phyloP scores from a whole-genome alignment of 805 yeast species.

The Metschnikowia proteae region DNA sequence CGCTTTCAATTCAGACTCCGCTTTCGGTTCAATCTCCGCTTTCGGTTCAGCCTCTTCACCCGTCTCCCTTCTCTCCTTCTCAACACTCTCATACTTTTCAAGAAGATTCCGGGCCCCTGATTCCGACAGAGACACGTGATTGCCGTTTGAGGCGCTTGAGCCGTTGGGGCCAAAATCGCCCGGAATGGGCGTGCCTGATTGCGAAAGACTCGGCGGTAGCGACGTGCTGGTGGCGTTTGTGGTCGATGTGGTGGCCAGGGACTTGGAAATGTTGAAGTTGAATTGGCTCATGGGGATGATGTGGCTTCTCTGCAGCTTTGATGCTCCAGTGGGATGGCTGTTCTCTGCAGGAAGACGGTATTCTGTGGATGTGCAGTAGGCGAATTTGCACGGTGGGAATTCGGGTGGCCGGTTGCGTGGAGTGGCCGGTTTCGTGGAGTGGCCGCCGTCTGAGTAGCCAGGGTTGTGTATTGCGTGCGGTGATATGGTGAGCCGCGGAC shows the following conservation, averaged over 20 bases:
- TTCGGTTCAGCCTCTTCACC: neutral
- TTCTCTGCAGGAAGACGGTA: too few relatives aligned
- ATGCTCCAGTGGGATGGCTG: too few relatives aligned
- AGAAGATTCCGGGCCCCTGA: neutral
- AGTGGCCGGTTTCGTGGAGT: too few relatives aligned
- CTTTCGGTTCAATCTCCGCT: neutral
- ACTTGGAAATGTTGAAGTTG: slow-evolving; percentile 34
- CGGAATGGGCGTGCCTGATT: neutral
- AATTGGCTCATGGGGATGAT: neutral
- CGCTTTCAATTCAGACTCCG: too few relatives aligned
- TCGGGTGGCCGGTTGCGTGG: too few relatives aligned
- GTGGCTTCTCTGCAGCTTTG: neutral
- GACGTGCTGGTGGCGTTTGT: slow-evolving; percentile 31
- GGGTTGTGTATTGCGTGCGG: slow-evolving; percentile 1
- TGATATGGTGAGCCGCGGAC: neutral
- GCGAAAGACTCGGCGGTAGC: slow-evolving; percentile 4
- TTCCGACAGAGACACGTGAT: neutral
- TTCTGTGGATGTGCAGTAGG: too few relatives aligned
- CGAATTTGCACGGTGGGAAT: too few relatives aligned
- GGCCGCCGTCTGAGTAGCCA: too few relatives aligned
- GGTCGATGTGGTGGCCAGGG: slow-evolving; percentile 42
- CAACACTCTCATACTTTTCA: neutral
- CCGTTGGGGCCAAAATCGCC: too few relatives aligned
- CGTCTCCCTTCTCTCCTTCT: neutral
- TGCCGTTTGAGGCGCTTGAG: neutral